Percentiles rank a stretch among this genome's conserved stretches.
These are phyloP conservation scores for Aspergillus leporis DNA, from an alignment of 495 filamentous ascomycete genomes.

Conservation along the genomic window DNA sequence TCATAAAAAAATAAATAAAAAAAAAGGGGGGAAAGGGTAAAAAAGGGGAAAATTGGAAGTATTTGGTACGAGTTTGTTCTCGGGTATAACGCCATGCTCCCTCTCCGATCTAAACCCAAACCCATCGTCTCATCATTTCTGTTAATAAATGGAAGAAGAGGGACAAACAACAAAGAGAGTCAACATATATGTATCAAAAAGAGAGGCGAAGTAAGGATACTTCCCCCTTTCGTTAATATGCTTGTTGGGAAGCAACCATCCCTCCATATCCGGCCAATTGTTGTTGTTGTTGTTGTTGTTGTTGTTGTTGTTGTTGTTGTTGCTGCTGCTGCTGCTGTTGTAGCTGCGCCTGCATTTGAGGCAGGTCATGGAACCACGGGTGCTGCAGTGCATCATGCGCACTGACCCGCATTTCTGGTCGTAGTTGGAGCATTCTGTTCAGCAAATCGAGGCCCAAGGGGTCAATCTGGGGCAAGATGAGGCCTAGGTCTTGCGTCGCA, in stretches of 20 bases:
- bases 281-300: conserved; percentile 37
- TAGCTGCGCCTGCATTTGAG: conserved; percentile 52
- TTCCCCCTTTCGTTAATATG: conserved; percentile 31
- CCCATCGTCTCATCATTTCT: conserved; percentile 31
- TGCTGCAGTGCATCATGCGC: conserved; percentile 83
- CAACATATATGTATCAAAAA: conserved; percentile 14
- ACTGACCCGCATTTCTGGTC: conserved; percentile 88
- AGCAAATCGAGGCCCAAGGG: conserved; percentile 80
- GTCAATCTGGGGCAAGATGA: conserved; percentile 89
- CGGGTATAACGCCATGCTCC: conserved; percentile 40
- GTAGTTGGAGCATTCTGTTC: conserved; percentile 85
- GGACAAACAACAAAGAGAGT: conserved; percentile 13
- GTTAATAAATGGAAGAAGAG: conserved; percentile 15
- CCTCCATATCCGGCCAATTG: conserved; percentile 47
- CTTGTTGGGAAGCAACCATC: conserved; percentile 41
- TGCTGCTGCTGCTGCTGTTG: conserved; percentile 47
- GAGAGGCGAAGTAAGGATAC: neutral
- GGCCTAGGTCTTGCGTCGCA: conserved; percentile 84
- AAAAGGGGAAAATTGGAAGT: conserved; percentile 5
- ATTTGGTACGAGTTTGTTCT: conserved; percentile 15
- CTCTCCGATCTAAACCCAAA: conserved; percentile 35
- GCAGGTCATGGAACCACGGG: conserved; percentile 81
- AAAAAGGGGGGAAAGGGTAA: no score
- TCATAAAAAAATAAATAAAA: conserved; percentile 4
- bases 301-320: conserved; percentile 43